Evolutionary conservation across 1,284 basidiomycete species (phyloP).

Genomic region (Filobasidium uniguttulatum): DNA sequence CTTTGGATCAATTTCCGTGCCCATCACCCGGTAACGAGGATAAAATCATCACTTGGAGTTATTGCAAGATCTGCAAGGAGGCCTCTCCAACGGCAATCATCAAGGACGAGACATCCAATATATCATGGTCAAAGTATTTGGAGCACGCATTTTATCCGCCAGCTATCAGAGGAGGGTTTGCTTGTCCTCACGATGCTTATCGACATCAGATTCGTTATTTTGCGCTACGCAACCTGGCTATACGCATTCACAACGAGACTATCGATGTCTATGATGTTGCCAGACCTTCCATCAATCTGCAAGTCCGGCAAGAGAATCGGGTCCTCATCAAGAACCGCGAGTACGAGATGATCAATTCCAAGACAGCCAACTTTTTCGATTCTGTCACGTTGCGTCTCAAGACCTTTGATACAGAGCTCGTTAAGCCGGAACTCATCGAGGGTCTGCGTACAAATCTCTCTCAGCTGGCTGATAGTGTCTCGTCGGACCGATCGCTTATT

Average conservation of each 20-base stretch:
- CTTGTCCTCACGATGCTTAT: conserved; percentile 89
- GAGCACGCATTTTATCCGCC: conserved; percentile 55
- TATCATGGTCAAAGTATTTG: conserved; percentile 37
- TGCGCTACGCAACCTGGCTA: conserved; percentile 50
- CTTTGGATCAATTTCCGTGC: conserved; percentile 57
- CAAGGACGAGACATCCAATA: conserved; percentile 72
- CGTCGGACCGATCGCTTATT: conserved; percentile 62
- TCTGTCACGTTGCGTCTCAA: conserved; percentile 40
- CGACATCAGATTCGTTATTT: conserved; percentile 89
- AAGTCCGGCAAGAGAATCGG: conserved; percentile 70
- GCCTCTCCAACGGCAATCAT: conserved; percentile 79
- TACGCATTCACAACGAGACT: conserved; percentile 78
- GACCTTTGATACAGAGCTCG: conserved; percentile 31
- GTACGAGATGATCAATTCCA: conserved; percentile 59
- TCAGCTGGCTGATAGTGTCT: conserved; percentile 52
- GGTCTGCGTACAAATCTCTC: conserved; percentile 27
- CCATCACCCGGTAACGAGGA: conserved; percentile 44
- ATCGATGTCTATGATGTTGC: conserved; percentile 73
- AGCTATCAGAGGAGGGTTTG: conserved; percentile 50
- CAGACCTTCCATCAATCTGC: conserved; percentile 75
- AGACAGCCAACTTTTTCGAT: conserved; percentile 51
- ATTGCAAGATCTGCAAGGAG: conserved; percentile 65
- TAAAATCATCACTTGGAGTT: conserved; percentile 81
- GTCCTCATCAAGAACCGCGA: conserved; percentile 80
- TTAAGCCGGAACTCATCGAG: conserved; percentile 31